Percentiles rank a stretch among this genome's conserved stretches.
Evolutionary conservation across 2,329 filamentous ascomycete genomes (phyloP).

Genomic region (Neofusicoccum umdonicola): DNA sequence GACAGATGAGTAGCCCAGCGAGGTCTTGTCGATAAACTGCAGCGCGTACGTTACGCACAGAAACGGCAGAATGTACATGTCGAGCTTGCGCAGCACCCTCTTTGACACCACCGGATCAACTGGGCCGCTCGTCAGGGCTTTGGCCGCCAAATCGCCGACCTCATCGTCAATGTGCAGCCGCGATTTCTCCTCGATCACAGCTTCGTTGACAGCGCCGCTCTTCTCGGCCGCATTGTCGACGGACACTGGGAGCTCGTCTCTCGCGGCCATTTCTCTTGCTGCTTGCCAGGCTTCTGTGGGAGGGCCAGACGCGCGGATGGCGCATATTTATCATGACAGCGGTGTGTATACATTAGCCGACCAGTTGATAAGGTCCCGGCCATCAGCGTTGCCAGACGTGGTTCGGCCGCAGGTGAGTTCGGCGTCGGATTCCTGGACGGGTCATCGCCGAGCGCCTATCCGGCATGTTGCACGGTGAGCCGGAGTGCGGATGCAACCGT

Average conservation of each 20-base stretch:
- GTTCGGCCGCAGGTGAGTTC: not conserved
- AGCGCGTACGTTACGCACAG: conserved; percentile 63
- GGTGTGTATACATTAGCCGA: not conserved
- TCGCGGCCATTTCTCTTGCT: not conserved
- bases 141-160: not conserved
- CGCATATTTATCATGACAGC: not conserved
- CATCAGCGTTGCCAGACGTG: no score
- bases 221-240: not conserved
- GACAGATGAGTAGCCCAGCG: conserved; percentile 39
- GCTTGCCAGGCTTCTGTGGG: not conserved
- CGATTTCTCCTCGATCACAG: not conserved
- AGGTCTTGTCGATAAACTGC: conserved; percentile 63
- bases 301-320: not conserved
- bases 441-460: not conserved
- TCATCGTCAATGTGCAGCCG: conserved; percentile 8
- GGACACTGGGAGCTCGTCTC: not conserved
- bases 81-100: conserved; percentile 46
- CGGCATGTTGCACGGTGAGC: not conserved
- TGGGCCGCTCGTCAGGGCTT: not conserved
- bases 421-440: not conserved
- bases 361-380: not conserved
- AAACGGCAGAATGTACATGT: conserved; percentile 52
- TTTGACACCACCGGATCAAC: not conserved
- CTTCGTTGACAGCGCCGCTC: not conserved
- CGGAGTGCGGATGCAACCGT: not conserved